Conservation (phyloP, 768 basidiomycete species). For the Sarcodon sp. region DNA sequence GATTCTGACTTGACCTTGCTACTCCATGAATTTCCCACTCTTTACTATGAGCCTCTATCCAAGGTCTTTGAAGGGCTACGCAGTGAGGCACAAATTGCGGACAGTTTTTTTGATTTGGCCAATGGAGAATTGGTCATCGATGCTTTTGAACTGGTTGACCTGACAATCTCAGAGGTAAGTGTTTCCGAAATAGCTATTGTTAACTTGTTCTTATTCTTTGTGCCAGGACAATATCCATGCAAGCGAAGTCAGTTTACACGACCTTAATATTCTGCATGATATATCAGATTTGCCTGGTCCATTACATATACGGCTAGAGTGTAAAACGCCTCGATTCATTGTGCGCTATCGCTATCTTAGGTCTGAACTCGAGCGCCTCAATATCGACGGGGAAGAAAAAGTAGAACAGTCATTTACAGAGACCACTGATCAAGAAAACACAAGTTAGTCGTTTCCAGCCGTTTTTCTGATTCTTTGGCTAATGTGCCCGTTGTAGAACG, state of each 20-base stretch:
- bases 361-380: slow-evolving; percentile 35
- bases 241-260: slow-evolving; percentile 59
- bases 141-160: slow-evolving; percentile 48
- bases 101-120: slow-evolving; percentile 24
- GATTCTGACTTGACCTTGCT: slow-evolving; percentile 25
- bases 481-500: neutral
- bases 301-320: slow-evolving; percentile 42
- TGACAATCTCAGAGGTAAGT: slow-evolving; percentile 53
- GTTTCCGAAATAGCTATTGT: neutral
- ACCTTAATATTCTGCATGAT: slow-evolving; percentile 59
- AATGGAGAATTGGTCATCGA: slow-evolving; percentile 58
- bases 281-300: slow-evolving; percentile 49
- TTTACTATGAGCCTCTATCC: slow-evolving; percentile 69
- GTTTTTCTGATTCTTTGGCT: too few relatives aligned
- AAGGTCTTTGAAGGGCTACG: slow-evolving; percentile 63
- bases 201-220: neutral
- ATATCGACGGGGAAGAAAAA: slow-evolving; percentile 10
- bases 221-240: slow-evolving; percentile 56
- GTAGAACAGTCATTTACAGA: slow-evolving; percentile 7
- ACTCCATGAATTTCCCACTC: slow-evolving; percentile 48
- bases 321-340: slow-evolving; percentile 46
- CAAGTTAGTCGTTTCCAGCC: neutral
- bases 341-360: slow-evolving; percentile 52
- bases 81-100: slow-evolving; percentile 24
- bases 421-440: slow-evolving; percentile 12